Evolutionary conservation across 306 rosid species (phyloP), one percentile per base, ranked within the genome.

Genomic region (Lathyrus tuberosus): DNA sequence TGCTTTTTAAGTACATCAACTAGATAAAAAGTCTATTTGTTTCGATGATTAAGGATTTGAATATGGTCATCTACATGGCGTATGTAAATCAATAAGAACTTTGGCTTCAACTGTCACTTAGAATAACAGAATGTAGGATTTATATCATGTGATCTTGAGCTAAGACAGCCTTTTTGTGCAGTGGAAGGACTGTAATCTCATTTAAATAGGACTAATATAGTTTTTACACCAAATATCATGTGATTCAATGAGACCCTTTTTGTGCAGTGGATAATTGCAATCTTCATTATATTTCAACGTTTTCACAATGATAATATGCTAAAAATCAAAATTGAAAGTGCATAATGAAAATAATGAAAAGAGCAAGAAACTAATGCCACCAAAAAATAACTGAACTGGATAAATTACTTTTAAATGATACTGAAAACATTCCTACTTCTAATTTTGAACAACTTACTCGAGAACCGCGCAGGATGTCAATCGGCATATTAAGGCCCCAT

Each of bases 381-480:
- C 54, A 37, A 62, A 44, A 44, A 60, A 48, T 65, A 58, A 78
- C 65, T 37, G 12, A 48, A 40, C 17, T n/a, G 33, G 44, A 69
- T 10, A 47, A 82, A 35, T 44, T 65, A 41, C 35, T 49, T 75
- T 38, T 47, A 74, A 15, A 17, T 38, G 26, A 44, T 31, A 67
- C 18, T 48, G 26, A 37, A 57, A 70, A 54, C 24, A 37, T 62
- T 69, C 58, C 35, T 22, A 31, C 40, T 62, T 71, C 56, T 31
- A 41, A 62, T 57, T 28, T 69, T 62, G 49, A 80, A 75, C 30
- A 76, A 74, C 95, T 87, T 81, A 92, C 96, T 67, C 92, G 90
- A 70, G 97, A 92, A 46, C 97, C 97, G 1, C 96, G 95, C 70
- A 92, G 84, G 72, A 92, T 62, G 80, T 92, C 97, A 71, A 87